Evolutionary conservation across 257 asterid species (phyloP).

Genomic region (Gentiana macrophylla): DNA sequence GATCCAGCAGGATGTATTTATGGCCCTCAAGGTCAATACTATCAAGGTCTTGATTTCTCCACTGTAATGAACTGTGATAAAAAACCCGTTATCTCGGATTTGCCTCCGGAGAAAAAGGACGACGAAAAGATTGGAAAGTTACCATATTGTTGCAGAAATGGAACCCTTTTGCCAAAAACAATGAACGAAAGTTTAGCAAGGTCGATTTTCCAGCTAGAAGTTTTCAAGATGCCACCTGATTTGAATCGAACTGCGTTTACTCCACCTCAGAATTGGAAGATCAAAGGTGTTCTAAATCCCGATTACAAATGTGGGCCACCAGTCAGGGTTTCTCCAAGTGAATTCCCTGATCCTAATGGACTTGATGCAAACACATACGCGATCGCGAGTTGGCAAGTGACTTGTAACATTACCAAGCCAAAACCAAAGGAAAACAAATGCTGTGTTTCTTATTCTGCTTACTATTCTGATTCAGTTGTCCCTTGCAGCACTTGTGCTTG

Average conservation of each 20-base stretch:
- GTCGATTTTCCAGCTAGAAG: constrained; percentile 74
- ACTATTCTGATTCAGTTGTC: constrained; percentile 45
- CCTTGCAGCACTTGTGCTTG: constrained; percentile 91
- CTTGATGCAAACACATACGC: constrained; percentile 37
- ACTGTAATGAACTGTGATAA: constrained; percentile 56
- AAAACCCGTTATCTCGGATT: constrained; percentile 62
- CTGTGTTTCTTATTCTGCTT: constrained; percentile 85
- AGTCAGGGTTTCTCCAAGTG: constrained; percentile 45
- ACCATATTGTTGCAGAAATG: constrained; percentile 74
- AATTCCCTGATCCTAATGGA: constrained; percentile 66
- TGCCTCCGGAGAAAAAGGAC: constrained; percentile 44
- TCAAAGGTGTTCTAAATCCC: constrained; percentile 59
- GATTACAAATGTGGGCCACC: constrained; percentile 74
- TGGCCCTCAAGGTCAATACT: constrained; percentile 80
- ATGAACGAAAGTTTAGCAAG: constrained; percentile 67
- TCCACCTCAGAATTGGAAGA: constrained; percentile 85
- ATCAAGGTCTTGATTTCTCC: constrained; percentile 63
- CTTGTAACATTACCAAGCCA: constrained; percentile 67
- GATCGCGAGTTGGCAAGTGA: constrained; percentile 70
- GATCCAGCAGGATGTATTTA: constrained; percentile 75
- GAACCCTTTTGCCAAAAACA: constrained; percentile 46
- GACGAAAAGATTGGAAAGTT: constrained; percentile 72
- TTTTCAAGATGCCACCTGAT: constrained; percentile 81
- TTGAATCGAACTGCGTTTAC: constrained; percentile 52
- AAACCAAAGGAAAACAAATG: constrained; percentile 46